Evolutionary conservation across 2,329 filamentous ascomycete species (phyloP).

Genomic region (Cytospora piceae): DNA sequence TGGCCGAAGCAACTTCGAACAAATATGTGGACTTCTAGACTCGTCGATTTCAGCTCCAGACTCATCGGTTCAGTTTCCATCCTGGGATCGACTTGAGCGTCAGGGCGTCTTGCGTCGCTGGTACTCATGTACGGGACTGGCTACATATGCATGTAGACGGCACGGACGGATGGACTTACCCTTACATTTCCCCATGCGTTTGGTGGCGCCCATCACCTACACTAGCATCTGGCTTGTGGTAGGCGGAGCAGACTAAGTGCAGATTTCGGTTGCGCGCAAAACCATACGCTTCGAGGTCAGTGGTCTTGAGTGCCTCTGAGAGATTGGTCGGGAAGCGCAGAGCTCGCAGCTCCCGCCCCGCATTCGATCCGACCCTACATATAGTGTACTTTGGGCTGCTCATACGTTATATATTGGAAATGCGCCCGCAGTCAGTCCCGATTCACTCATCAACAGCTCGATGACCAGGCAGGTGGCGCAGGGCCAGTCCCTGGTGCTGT

Average conservation of each 20-base stretch:
- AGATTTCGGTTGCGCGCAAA: background rate
- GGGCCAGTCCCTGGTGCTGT: background rate
- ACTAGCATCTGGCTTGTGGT: background rate
- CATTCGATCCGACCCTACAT: background rate
- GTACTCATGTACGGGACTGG: background rate
- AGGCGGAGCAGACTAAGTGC: background rate
- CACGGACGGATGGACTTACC: background rate
- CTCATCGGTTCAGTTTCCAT: background rate
- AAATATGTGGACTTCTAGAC: background rate
- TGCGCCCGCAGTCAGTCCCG: no score
- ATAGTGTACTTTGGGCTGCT: background rate
- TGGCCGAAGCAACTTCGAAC: no score
- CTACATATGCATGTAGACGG: no score
- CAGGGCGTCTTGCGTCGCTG: no score
- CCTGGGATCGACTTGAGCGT: background rate
- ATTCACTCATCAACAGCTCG: no score
- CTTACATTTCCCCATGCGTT: background rate
- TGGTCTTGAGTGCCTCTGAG: background rate
- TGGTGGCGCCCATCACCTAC: background rate
- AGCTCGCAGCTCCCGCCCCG: background rate
- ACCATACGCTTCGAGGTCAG: background rate
- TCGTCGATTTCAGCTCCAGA: background rate
- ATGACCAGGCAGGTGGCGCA: no score
- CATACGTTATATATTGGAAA: no score
- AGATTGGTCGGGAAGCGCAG: background rate